Evolutionary conservation across 345 rosid genomes (phyloP).

Genomic region (Arabis hirsuta): DNA sequence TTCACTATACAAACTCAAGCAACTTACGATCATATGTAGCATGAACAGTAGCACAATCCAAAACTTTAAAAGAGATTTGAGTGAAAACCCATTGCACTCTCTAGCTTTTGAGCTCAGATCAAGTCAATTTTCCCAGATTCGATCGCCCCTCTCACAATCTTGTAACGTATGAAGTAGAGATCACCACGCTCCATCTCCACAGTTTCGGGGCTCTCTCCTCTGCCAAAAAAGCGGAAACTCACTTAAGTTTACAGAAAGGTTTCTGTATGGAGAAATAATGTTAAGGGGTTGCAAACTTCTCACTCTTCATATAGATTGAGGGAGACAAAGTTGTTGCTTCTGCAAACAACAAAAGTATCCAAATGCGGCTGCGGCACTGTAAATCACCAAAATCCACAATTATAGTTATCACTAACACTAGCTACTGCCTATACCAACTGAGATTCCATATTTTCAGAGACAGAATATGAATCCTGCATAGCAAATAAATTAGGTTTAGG

Average conservation of each 20-base stretch:
- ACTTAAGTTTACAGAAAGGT: conserved; percentile 16
- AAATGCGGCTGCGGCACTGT: conserved; percentile 69
- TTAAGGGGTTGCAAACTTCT: conserved; percentile 13
- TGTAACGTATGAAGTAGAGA: conserved; percentile 46
- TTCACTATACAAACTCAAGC: conserved; percentile 17
- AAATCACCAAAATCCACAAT: conserved; percentile 6
- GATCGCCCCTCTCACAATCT: conserved; percentile 38
- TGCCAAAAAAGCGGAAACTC: conserved; percentile 21
- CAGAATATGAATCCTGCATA: background rate
- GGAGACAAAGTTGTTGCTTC: conserved; percentile 55
- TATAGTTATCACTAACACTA: background rate
- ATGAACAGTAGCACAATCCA: conserved; percentile 1
- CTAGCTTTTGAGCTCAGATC: conserved; percentile 27
- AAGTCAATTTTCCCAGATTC: conserved; percentile 44
- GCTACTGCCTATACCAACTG: background rate
- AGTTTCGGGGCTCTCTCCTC: conserved; percentile 45
- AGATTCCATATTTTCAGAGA: background rate
- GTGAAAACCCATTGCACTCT: background rate
- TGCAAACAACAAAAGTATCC: conserved; percentile 75
- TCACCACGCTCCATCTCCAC: conserved; percentile 42
- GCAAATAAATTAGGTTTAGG: background rate
- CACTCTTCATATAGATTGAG: conserved; percentile 53
- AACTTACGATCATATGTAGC: conserved; percentile 11
- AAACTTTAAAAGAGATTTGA: background rate
- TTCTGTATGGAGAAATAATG: conserved; percentile 31